Evolutionary conservation across 23 red algal genomes (phyloP), one percentile per base, ranked within the genome.

Genomic region (Pyropia haitanensis): DNA sequence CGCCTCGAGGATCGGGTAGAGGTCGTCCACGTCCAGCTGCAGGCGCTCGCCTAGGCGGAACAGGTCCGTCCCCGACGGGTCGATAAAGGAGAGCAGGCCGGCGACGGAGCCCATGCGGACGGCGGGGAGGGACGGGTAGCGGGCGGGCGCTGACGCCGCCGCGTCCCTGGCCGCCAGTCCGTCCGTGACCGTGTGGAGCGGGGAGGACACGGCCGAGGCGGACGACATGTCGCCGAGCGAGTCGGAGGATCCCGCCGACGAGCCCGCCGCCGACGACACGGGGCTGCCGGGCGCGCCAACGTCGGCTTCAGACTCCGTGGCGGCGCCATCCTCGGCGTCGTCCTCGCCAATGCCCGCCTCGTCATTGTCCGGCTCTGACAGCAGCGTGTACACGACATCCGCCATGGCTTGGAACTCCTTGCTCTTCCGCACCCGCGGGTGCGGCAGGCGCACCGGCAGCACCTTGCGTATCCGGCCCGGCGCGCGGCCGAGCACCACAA

Each of bases 1-100:
- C 14, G 94, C 94, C 33, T 98, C 94, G 24, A 98, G 76, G 32
- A 98, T 78, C 9, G 94, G 94, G 61, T 91, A 90, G 17, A 98
- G 68, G 28, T 89, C 94, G 51, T 98, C 85, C 27, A 98, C 86
- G 75, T 98, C 94, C n/a, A 98, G 83, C 54, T 98, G 94, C 57
- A 98, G 60, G 19, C 78, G 61, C 70, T 98, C 86, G 19, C 85
- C 94, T 9, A 98, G 59, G 3, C 65, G 54, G 29, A 65, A 98
- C 20, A 98, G 70, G 79, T 98, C 94, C 15, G 48, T 69, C 15
- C 44, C 51, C 28, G 88, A 85, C 21, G 75, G 76, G 30, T 76
- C 85, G 68, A 98, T 75, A 58, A 98, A 90, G 30, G 70, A 82
- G 14, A 98, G 67, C 51, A 98, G 76, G 6, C 94, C 94, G 4